Evolutionary conservation across 345 rosid species (phyloP), one percentile per base, ranked within the genome.

Genomic region (Ceriops tagal): DNA sequence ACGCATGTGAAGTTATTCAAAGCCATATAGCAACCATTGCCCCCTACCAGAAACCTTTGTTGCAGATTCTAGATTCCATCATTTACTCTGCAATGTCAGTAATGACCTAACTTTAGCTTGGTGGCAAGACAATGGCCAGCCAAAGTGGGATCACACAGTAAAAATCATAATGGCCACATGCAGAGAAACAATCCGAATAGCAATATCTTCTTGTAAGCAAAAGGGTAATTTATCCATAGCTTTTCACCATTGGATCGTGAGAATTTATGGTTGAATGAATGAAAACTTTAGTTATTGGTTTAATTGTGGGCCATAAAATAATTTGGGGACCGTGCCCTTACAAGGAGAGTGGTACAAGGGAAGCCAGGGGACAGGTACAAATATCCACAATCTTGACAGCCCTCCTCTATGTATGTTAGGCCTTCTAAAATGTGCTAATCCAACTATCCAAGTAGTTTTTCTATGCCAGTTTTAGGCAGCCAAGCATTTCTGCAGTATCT

Each of bases 311-410:
- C 63, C 63, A 60, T 31, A 30, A 22, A 20, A 16, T 3, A 5
- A 8, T 30, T 5, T 8, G n/a, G 56, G 76, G 5, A 72, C 73
- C 67, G 47, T 52, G n/a, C 51, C 22, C 62, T 37, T 19, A 26
- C 21, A 10, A 66, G 15, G 49, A 59, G 63, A 59, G 47, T 39
- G 16, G 16, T 37, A 9, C 21, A 6, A 5, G 27, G 20, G 26
- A 64, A 52, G 60, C 24, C 46, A 9, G 0, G 22, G 61, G 13
- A 26, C 59, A 66, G 2, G 32, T 51, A 31, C 35, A 62, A 31
- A 20, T 22, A 13, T 9, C 47, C 47, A 13, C 49, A 60, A 69
- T 30, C 65, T 63, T 37, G 61, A 52, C 58, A 68, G 30, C 59
- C 51, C 53, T 9, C 68, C 11, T 46, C 27, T 24, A 58, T 59